Percentiles rank a stretch among this genome's conserved stretches.
These are phyloP conservation scores for Knufia petricola DNA, from an alignment of 2,329 filamentous ascomycete species.

Conservation along the genomic window DNA sequence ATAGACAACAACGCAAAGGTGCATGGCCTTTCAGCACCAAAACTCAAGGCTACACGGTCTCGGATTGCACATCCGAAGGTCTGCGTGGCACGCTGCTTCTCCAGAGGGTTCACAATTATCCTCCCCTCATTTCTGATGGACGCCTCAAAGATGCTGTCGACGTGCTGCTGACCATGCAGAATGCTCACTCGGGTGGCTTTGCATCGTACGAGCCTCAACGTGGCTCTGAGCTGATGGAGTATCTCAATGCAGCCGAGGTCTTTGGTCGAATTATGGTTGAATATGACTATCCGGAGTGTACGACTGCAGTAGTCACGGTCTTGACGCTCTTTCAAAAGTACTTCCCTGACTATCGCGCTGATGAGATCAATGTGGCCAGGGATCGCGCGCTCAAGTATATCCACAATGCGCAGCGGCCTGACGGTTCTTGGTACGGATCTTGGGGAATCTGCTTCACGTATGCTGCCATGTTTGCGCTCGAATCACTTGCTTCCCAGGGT, in stretches of 20 bases:
- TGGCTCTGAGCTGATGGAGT: conserved; percentile 67
- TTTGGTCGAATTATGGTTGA: conserved; percentile 98
- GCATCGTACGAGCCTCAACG: conserved; percentile 82
- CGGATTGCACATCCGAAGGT: conserved; percentile 86
- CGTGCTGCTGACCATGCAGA: conserved; percentile 85
- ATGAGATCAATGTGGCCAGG: conserved; percentile 67
- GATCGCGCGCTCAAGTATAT: conserved; percentile 71
- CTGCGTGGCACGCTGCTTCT: conserved; percentile 78
- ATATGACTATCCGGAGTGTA: conserved; percentile 97
- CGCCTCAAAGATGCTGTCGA: conserved; percentile 83
- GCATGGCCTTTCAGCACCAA: conserved; percentile 94
- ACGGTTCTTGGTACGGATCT: conserved; percentile 95
- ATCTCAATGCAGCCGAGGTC: conserved; percentile 89
- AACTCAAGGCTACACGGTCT: conserved; percentile 88
- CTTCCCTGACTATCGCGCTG: conserved; percentile 68
- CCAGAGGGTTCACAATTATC: conserved; percentile 68
- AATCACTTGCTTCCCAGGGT: conserved; percentile 70
- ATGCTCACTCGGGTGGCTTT: conserved; percentile 66
- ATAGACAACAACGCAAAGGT: conserved; percentile 83
- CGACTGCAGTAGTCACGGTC: conserved; percentile 84
- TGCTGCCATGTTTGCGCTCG: conserved; percentile 89
- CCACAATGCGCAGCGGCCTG: conserved; percentile 61
- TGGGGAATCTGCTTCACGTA: conserved; percentile 99
- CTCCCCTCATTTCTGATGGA: conserved; percentile 61
- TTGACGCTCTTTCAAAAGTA: conserved; percentile 70